phyloP scores from a whole-genome alignment of 2,329 filamentous ascomycete genomes.

The Cryphonectria radicalis region DNA sequence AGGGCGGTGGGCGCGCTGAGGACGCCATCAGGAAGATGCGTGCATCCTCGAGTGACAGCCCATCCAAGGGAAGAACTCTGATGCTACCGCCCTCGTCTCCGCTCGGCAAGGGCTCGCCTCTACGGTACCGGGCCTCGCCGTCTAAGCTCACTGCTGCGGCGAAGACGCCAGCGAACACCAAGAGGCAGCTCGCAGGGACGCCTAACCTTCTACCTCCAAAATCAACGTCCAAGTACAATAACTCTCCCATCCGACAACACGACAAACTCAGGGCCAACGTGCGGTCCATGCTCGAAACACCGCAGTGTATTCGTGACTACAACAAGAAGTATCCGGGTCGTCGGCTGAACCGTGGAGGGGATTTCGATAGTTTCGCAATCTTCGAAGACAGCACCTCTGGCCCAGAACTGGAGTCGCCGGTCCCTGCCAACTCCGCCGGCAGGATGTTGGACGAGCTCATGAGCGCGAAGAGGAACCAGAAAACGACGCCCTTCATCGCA shows the following conservation, averaged over 20 bases:
- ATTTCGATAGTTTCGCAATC: slow-evolving; percentile 27
- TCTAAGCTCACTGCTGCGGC: slow-evolving; percentile 12
- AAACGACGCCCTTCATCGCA: slow-evolving; percentile 23
- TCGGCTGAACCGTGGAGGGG: slow-evolving; percentile 7
- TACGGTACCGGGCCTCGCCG: slow-evolving; percentile 25
- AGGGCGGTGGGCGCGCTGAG: slow-evolving; percentile 82
- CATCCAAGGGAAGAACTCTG: slow-evolving; percentile 61
- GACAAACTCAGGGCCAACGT: slow-evolving; percentile 28
- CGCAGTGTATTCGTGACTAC: slow-evolving; percentile 28
- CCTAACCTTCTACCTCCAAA: slow-evolving; percentile 27
- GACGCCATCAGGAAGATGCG: slow-evolving; percentile 94
- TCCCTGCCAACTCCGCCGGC: slow-evolving; percentile 27
- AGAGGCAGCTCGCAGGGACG: slow-evolving; percentile 19
- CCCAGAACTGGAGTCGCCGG: slow-evolving; percentile 25
- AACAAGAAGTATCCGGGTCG: slow-evolving; percentile 26
- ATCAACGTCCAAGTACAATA: slow-evolving; percentile 28
- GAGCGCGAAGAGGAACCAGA: slow-evolving; percentile 29
- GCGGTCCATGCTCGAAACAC: slow-evolving; percentile 28
- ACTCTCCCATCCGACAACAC: slow-evolving; percentile 29
- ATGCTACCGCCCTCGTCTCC: slow-evolving; percentile 29
- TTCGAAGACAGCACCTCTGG: slow-evolving; percentile 26
- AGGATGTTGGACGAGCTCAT: slow-evolving; percentile 29
- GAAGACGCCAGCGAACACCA: slow-evolving; percentile 25
- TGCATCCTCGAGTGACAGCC: slow-evolving; percentile 91
- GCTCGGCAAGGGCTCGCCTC: slow-evolving; percentile 25